Base-by-base conservation (phyloP, 2,329 filamentous ascomycete species). In the Aspergillus pseudoterreus region DNA sequence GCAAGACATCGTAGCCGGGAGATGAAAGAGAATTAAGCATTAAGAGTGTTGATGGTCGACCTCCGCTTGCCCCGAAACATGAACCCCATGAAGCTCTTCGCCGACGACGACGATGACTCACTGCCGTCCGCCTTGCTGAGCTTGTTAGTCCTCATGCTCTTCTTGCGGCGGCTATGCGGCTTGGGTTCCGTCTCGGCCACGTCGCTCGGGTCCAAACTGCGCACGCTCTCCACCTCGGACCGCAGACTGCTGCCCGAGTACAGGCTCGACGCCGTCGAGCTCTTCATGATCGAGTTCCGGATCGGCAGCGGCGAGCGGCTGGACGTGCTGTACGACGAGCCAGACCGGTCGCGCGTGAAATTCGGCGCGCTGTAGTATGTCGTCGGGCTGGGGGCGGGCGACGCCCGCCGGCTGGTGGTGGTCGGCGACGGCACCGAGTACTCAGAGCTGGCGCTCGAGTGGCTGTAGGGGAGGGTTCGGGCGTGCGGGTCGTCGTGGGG, bases 161-260 rank as follows among this genome's bases (percentile, higher is more conserved):
- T 62, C 52, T 56, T 60, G 15, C 58, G 54, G 24, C 45, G 41
- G 12, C 30, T 30, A 5, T 47, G 51, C 17, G 45, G 24, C 49
- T 58, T 56, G 35, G 33, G 22, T 10, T 56, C 53, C 1, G 48
- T 15, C 41, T 57, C 49, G 9, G 52, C 43, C 27, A 39, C 43
- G 8, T 56, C 52, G 36, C 49, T 32, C 36, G 43, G 51, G 6
- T 60, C 54, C 30, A 55, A 4, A 10, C 43, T 55, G 42, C 43
- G 45, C 14, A 52, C 19, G 38, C 49, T 57, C 35, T 61, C 63
- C 32, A 63, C 53, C 33, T 67, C 66, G 0, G 65, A 65, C 4
- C 61, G 64, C 11, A 69, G 54, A 32, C 63, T 68, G 49, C 57
- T 66, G n/a, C 61, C 48, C 0, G 66, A 69, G 43, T 60, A 50